Percentiles rank a stretch among this genome's conserved stretches.
Conservation (phyloP, 306 rosid species). For the Acacia melanoxylon region DNA sequence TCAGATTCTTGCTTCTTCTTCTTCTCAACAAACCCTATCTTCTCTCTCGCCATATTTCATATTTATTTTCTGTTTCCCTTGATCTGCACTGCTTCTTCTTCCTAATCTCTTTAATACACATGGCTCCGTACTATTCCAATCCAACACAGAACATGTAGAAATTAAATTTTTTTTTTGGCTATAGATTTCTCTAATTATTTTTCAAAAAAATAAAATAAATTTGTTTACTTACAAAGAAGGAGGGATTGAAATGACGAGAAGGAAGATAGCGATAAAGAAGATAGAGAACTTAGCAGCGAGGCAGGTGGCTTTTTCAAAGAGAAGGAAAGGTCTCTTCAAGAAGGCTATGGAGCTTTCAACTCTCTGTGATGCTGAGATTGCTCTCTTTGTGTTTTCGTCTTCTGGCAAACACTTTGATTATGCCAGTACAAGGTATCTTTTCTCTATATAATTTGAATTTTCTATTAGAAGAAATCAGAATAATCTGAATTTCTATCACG, state of each 20-base stretch:
- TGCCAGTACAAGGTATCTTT: conserved; percentile 24
- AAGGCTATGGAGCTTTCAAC: neutral
- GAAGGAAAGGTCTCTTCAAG: neutral
- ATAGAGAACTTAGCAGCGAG: conserved; percentile 30
- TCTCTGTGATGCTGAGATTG: neutral
- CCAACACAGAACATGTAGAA: too few species aligned
- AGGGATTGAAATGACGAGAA: neutral
- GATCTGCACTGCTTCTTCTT: neutral
- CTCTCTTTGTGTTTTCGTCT: neutral
- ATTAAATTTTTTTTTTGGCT: too few species aligned
- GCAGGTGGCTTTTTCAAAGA: conserved; percentile 19
- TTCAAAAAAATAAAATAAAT: too few species aligned
- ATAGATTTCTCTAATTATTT: neutral
- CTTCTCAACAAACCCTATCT: neutral
- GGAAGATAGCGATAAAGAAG: neutral
- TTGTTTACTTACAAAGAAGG: neutral
- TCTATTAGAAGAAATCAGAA: neutral
- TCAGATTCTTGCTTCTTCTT: neutral
- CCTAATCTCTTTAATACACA: neutral
- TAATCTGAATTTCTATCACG: neutral
- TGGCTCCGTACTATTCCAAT: neutral
- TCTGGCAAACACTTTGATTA: too few species aligned
- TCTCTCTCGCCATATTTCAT: neutral
- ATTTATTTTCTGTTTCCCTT: neutral
- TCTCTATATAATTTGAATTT: neutral